Evolutionary conservation across 805 yeast species (phyloP), one percentile per base, ranked within the genome.

Genomic region (Metschnikowia amazonensis): DNA sequence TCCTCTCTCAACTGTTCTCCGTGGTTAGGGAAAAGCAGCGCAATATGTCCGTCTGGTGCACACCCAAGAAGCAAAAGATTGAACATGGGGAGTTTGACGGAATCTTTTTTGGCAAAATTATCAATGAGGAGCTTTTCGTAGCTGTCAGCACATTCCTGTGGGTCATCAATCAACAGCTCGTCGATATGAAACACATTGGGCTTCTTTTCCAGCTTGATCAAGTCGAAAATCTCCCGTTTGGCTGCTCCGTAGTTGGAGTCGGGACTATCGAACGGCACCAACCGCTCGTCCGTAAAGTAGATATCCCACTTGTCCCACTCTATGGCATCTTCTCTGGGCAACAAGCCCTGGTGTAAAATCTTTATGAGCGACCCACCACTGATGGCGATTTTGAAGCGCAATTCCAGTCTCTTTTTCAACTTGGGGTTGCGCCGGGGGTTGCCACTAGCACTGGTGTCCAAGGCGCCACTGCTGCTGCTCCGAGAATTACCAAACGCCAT

Each of bases 11-110:
- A 72, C 45, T 86, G 84, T 55, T 87, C 94, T 30, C 75, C 75
- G 60, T 87, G 94, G 62, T 85, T 84, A 18, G 99, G 99, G 74
- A 92, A 92, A 45, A 92, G 76, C n/a, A 96, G 89, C 43, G 97
- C 96, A 60, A 89, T 87, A 65, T 92, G 99, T 18, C 99, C 99
- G 65, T 92, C 99, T 2, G 98, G 98, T 0, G 99, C 99, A 74
- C 98, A 92, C 21, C 99, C 99, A 48, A 94, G 74, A 53, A 94
- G 72, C 51, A 94, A 78, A 44, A 94, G 70, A 65, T 94, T 98
- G 69, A 94, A 92, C 80, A 88, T 82, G 48, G 99, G 99, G 50
- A 92, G 76, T 67, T 90, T 89, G 46, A 94, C 99, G 14, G 96
- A 84, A 66, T 94, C 98, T 63, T 95, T 92, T 44, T 87, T 89